Evolutionary conservation across 768 basidiomycete species (phyloP).

Genomic region (Dacryopinax spathularia): DNA sequence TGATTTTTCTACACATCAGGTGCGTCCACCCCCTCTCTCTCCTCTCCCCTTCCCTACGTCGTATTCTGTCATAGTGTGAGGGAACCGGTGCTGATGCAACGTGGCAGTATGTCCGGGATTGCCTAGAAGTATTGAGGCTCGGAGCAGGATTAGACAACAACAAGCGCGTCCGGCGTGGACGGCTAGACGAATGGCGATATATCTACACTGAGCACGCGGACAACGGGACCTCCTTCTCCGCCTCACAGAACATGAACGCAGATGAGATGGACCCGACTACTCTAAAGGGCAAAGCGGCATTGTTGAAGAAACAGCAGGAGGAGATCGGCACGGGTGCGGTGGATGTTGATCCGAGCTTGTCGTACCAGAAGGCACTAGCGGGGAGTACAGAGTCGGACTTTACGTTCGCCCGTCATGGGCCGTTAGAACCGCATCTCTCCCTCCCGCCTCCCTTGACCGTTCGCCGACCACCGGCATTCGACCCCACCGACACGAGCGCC

Average conservation of each 20-base stretch:
- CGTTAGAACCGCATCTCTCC: slow-evolving; percentile 13
- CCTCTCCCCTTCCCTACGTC: neutral
- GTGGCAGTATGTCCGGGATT: slow-evolving; percentile 85
- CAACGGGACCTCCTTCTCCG: slow-evolving; percentile 18
- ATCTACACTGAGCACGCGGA: slow-evolving; percentile 57
- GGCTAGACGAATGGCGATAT: slow-evolving; percentile 74
- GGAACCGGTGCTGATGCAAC: slow-evolving; percentile 8
- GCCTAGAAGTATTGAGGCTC: slow-evolving; percentile 82
- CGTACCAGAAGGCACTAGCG: slow-evolving; percentile 2
- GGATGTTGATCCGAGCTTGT: neutral
- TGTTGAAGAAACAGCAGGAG: neutral
- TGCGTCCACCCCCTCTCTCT: slow-evolving; percentile 18
- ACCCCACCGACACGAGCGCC: slow-evolving; percentile 17
- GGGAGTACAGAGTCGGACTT: neutral
- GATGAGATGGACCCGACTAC: neutral
- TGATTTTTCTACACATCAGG: slow-evolving; percentile 72
- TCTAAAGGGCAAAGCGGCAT: neutral
- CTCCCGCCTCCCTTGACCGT: slow-evolving; percentile 9
- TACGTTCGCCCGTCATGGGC: slow-evolving; percentile 1
- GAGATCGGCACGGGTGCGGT: neutral
- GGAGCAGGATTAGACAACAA: slow-evolving; percentile 81
- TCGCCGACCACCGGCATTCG: neutral
- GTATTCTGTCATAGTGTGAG: too few species aligned
- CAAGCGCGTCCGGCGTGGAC: slow-evolving; percentile 55
- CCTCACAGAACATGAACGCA: neutral